Percentiles rank a stretch among this genome's conserved stretches.
phyloP scores from a whole-genome alignment of 805 yeast genomes.

The Candida rishiriensis region DNA sequence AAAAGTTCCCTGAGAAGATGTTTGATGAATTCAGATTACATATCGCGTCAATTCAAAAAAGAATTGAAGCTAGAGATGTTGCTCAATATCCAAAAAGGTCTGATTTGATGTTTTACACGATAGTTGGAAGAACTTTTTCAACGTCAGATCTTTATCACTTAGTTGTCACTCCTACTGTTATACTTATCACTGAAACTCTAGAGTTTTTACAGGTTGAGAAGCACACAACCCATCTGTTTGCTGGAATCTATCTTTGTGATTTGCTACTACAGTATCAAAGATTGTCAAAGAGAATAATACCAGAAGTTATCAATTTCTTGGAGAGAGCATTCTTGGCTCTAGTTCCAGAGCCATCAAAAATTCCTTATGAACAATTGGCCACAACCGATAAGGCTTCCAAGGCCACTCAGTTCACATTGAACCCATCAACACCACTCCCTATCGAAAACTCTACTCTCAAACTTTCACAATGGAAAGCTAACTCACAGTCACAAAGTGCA shows the following conservation, averaged over 20 bases:
- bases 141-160: slow-evolving; percentile 95
- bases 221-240: slow-evolving; percentile 32
- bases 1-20: slow-evolving; percentile 58
- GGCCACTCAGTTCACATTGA: slow-evolving; percentile 17
- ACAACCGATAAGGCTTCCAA: slow-evolving; percentile 14
- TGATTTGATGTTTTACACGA: slow-evolving; percentile 63
- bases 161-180: slow-evolving; percentile 77
- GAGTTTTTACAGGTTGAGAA: slow-evolving; percentile 41
- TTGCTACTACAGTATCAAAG: slow-evolving; percentile 69
- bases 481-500: slow-evolving; percentile 15
- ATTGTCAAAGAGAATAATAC: slow-evolving; percentile 72
- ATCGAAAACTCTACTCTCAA: slow-evolving; percentile 4
- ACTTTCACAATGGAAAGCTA: slow-evolving; percentile 11
- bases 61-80: slow-evolving; percentile 35
- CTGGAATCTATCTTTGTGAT: slow-evolving; percentile 65
- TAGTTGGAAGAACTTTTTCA: slow-evolving; percentile 78
- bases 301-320: slow-evolving; percentile 66
- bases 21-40: slow-evolving; percentile 59
- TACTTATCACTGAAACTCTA: slow-evolving; percentile 68
- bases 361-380: slow-evolving; percentile 16
- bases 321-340: slow-evolving; percentile 46
- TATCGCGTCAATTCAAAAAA: slow-evolving; percentile 49
- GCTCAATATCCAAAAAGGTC: slow-evolving; percentile 34
- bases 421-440: slow-evolving; percentile 12
- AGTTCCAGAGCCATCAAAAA: slow-evolving; percentile 32